These are phyloP conservation scores for Lepidopterella palustris DNA, from an alignment of 495 filamentous ascomycete species.

Conservation along the genomic window DNA sequence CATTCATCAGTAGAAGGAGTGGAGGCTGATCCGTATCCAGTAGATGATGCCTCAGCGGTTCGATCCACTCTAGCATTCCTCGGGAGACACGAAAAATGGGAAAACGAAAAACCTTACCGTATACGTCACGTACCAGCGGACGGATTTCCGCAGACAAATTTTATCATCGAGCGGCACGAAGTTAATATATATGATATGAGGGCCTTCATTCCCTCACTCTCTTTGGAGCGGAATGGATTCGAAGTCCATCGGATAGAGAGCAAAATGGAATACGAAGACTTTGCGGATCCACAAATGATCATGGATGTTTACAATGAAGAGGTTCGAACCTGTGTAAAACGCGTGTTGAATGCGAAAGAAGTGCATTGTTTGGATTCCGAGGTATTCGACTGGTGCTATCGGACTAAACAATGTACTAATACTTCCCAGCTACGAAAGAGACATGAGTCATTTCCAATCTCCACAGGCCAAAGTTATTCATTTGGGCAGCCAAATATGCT, in stretches of 20 bases:
- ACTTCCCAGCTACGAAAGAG: not conserved
- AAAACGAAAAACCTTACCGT: not conserved
- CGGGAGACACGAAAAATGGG: not conserved
- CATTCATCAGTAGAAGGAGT: too few relatives aligned
- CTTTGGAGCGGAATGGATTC: not conserved
- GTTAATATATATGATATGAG: not conserved
- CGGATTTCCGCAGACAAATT: not conserved
- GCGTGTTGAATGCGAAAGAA: not conserved
- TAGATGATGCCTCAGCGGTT: too few relatives aligned
- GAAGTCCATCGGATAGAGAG: not conserved
- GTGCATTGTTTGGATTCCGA: not conserved
- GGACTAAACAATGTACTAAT: not conserved
- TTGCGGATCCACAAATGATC: not conserved
- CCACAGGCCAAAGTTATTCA: too few relatives aligned
- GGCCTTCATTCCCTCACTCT: not conserved
- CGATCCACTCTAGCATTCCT: not conserved
- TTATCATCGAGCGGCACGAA: not conserved
- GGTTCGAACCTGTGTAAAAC: not conserved
- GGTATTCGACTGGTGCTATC: not conserved
- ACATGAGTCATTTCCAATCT: not conserved
- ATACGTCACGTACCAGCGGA: not conserved
- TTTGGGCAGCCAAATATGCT: too few relatives aligned
- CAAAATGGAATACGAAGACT: not conserved
- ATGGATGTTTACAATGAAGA: not conserved
- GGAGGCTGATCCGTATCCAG: too few relatives aligned